Conservation (phyloP, 2,329 filamentous ascomycete genomes). For the Claviceps monticola region DNA sequence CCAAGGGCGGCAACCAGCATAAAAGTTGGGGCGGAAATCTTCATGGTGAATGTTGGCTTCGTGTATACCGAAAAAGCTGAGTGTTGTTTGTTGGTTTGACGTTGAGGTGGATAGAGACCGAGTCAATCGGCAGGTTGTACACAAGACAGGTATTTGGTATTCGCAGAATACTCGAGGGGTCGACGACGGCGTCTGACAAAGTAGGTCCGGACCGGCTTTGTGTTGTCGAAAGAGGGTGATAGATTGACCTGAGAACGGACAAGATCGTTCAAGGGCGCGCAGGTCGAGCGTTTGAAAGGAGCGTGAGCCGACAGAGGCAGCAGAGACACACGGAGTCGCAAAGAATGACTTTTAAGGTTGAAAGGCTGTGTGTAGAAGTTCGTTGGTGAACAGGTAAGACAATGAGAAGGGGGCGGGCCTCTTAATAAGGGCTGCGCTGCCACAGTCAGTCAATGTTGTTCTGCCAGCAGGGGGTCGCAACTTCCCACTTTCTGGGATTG, state of each 20-base stretch:
- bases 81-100: neutral
- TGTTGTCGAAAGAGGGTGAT: conserved; percentile 6
- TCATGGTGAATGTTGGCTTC: conserved; percentile 20
- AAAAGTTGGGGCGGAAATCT: conserved; percentile 24
- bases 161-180: conserved; percentile 8
- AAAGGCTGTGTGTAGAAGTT: neutral
- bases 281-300: neutral
- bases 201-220: neutral
- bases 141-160: conserved; percentile 1
- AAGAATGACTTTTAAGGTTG: neutral
- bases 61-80: neutral
- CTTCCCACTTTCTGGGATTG: too few species aligned
- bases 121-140: conserved; percentile 2
- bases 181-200: too few species aligned
- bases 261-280: neutral
- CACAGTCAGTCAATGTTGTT: too few species aligned
- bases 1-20: conserved; percentile 27
- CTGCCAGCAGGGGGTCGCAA: too few species aligned
- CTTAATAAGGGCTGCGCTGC: neutral
- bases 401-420: neutral
- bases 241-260: neutral
- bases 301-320: neutral
- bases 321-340: neutral
- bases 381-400: neutral
- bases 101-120: neutral